Evolutionary conservation across 2,329 filamentous ascomycete species (phyloP).

Genomic region (Immersiporthe knoxdaviesiana): DNA sequence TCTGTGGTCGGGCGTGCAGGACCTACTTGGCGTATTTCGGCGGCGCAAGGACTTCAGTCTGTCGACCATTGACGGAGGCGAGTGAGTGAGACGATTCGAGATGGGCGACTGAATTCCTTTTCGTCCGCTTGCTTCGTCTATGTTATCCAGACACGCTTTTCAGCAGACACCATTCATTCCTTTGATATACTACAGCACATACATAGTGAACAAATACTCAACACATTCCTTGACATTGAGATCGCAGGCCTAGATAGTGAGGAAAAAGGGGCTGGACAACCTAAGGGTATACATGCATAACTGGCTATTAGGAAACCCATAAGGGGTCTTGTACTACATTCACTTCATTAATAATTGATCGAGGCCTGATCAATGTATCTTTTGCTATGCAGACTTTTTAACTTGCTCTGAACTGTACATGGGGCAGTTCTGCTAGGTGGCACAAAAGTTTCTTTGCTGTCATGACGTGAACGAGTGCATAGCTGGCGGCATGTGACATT

Average conservation of each 20-base stretch:
- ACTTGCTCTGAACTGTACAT: not conserved
- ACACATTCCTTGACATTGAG: not conserved
- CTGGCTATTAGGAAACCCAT: not conserved
- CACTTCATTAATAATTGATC: not conserved
- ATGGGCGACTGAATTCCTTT: no score
- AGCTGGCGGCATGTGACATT: no score
- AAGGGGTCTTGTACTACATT: not conserved
- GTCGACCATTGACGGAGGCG: no score
- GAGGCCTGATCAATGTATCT: not conserved
- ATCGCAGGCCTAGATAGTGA: not conserved
- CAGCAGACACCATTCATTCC: not conserved
- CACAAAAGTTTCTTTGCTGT: no score
- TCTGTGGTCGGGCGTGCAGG: no score
- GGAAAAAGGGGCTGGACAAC: not conserved
- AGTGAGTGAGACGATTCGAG: no score
- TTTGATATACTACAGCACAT: not conserved
- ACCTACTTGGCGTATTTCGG: no score
- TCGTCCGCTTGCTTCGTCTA: not conserved
- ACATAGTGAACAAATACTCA: not conserved
- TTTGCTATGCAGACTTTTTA: not conserved
- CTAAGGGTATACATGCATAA: not conserved
- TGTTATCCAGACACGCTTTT: not conserved
- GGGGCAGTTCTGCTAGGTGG: not conserved
- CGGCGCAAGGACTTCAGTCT: no score
- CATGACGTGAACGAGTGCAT: no score